phyloP scores from a whole-genome alignment of 1,284 basidiomycete species.

The Sporisorium graminicola region DNA sequence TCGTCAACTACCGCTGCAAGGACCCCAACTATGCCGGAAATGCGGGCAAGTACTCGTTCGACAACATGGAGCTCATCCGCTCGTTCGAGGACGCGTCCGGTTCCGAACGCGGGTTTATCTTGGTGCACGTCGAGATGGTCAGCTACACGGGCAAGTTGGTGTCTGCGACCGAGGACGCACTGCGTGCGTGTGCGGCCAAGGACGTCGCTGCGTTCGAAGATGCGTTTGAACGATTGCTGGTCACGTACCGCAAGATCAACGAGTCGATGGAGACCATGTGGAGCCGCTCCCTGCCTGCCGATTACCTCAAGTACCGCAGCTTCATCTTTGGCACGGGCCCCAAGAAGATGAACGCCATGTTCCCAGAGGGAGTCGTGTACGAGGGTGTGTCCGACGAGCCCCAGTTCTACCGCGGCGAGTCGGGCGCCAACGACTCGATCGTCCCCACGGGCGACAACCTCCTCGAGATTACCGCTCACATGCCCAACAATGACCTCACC shows the following conservation, averaged over 20 bases:
- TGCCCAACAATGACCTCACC: conserved; percentile 66
- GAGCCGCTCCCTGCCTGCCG: conserved; percentile 46
- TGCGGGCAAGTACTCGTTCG: conserved; percentile 56
- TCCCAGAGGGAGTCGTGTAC: conserved; percentile 66
- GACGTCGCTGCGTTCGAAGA: conserved; percentile 53
- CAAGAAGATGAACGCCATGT: conserved; percentile 64
- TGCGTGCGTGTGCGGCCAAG: conserved; percentile 46
- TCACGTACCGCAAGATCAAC: conserved; percentile 62
- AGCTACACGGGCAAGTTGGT: conserved; percentile 58
- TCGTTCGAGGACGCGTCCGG: conserved; percentile 62
- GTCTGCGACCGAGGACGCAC: conserved; percentile 55
- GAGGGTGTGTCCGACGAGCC: conserved; percentile 55
- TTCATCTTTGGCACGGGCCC: conserved; percentile 68
- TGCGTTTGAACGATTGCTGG: conserved; percentile 44
- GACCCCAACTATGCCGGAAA: conserved; percentile 35
- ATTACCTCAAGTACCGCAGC: conserved; percentile 65
- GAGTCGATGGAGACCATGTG: conserved; percentile 67
- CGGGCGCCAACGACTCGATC: conserved; percentile 61
- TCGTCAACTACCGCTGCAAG: conserved; percentile 59
- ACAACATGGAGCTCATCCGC: conserved; percentile 65
- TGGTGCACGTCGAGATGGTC: conserved; percentile 66
- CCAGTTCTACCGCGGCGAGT: conserved; percentile 60
- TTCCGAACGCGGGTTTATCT: conserved; percentile 61
- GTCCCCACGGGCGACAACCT: conserved; percentile 64
- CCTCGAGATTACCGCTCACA: conserved; percentile 63